A percentile compares a stretch with the other conserved stretches of the same genome.
Evolutionary conservation across 2,329 filamentous ascomycete species (phyloP).

Genomic region (Hypoxylon sp.): DNA sequence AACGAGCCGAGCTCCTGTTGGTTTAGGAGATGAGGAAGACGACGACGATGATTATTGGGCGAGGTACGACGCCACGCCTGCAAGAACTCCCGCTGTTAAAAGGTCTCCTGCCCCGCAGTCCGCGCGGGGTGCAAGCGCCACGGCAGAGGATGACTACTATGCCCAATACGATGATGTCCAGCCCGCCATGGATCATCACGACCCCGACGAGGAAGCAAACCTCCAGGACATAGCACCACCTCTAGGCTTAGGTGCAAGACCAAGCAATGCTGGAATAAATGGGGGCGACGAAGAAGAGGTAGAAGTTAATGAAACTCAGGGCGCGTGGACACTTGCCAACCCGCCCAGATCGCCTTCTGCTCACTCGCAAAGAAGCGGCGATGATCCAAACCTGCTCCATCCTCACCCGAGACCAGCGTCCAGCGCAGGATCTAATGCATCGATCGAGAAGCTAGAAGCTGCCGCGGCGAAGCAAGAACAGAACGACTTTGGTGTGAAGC

Average conservation of each 20-base stretch:
- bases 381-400: slow-evolving; percentile 57
- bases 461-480: slow-evolving; percentile 68
- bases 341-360: slow-evolving; percentile 55
- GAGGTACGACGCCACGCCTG: slow-evolving; percentile 77
- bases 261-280: slow-evolving; percentile 41
- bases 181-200: slow-evolving; percentile 82
- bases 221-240: slow-evolving; percentile 53
- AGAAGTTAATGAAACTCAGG: slow-evolving; percentile 54
- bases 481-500: slow-evolving; percentile 78
- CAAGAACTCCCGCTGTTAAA: slow-evolving; percentile 71
- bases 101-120: slow-evolving; percentile 70
- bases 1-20: slow-evolving; percentile 18
- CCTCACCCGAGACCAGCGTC: slow-evolving; percentile 70
- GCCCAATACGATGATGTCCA: slow-evolving; percentile 82
- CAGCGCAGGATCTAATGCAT: slow-evolving; percentile 67
- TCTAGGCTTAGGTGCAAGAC: slow-evolving; percentile 48
- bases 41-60: slow-evolving; percentile 87
- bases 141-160: slow-evolving; percentile 78
- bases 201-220: slow-evolving; percentile 75
- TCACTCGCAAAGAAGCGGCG: slow-evolving; percentile 52
- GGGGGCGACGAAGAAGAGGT: slow-evolving; percentile 45
- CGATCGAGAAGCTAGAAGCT: slow-evolving; percentile 72
- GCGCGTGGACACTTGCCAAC: slow-evolving; percentile 60
- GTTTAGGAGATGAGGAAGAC: slow-evolving; percentile 60
- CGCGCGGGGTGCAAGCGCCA: slow-evolving; percentile 50